Evolutionary conservation across 2,329 filamentous ascomycete genomes (phyloP).

Genomic region (Microdochium bolleyi): DNA sequence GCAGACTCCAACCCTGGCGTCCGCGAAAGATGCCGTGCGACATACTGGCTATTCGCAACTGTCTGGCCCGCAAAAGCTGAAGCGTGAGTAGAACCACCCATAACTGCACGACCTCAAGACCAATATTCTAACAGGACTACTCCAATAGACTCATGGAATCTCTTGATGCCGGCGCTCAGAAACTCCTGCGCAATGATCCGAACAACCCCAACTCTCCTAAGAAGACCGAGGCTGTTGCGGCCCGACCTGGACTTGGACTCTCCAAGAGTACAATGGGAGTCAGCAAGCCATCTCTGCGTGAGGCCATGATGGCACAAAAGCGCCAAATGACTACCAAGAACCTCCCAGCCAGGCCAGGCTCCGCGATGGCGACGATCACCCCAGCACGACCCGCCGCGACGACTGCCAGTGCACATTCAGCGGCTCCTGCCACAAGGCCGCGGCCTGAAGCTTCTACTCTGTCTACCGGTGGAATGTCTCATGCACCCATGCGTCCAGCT

Average conservation of each 20-base stretch:
- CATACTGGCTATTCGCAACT: conserved; percentile 76
- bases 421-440: conserved; percentile 26
- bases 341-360: conserved; percentile 50
- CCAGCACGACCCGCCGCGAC: conserved; percentile 34
- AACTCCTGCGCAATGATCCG: conserved; percentile 73
- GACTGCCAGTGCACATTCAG: conserved; percentile 22
- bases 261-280: conserved; percentile 54
- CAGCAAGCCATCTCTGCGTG: conserved; percentile 63
- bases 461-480: conserved; percentile 51
- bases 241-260: conserved; percentile 50
- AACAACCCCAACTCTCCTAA: conserved; percentile 68
- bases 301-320: conserved; percentile 79
- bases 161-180: conserved; percentile 72
- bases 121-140: conserved; percentile 3
- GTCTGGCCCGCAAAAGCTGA: conserved; percentile 76
- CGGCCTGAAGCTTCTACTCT: conserved; percentile 33
- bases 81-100: conserved; percentile 39
- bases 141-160: conserved; percentile 63
- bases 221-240: conserved; percentile 37
- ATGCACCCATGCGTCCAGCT: conserved; percentile 54
- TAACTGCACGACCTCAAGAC: neutral
- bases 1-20: conserved; percentile 84
- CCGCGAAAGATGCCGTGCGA: conserved; percentile 74
- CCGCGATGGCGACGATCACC: conserved; percentile 55
- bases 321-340: conserved; percentile 47